Evolutionary conservation across 2,329 filamentous ascomycete species (phyloP).

Genomic region (Stenocarpella maydis): DNA sequence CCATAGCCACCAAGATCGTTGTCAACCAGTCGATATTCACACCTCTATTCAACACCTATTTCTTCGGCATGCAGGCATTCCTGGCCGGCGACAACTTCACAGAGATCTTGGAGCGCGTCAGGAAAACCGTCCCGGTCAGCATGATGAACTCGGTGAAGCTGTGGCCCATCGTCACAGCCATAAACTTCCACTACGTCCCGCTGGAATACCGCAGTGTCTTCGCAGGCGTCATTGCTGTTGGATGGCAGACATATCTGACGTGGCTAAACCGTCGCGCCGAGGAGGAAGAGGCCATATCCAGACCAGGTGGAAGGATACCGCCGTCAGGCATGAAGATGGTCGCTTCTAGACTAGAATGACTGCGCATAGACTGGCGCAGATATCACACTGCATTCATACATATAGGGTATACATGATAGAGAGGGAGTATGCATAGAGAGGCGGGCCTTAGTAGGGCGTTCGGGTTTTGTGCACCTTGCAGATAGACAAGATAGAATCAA

Average conservation of each 20-base stretch:
- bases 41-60: conserved; percentile 83
- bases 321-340: conserved; percentile 22
- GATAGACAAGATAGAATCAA: neutral
- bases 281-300: conserved; percentile 52
- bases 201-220: conserved; percentile 84
- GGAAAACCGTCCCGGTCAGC: conserved; percentile 78
- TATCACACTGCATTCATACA: neutral
- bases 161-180: conserved; percentile 87
- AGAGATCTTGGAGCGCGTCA: conserved; percentile 75
- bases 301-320: conserved; percentile 24
- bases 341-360: neutral
- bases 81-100: conserved; percentile 71
- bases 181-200: conserved; percentile 85
- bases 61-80: conserved; percentile 81
- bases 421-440: neutral
- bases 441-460: conserved; percentile 28
- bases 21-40: conserved; percentile 86
- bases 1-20: conserved; percentile 77
- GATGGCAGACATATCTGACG: conserved; percentile 92
- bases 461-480: neutral
- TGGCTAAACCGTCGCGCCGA: conserved; percentile 81
- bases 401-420: neutral
- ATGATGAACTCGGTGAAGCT: conserved; percentile 83
- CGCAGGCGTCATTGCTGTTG: conserved; percentile 79
- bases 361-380: neutral